Base-by-base conservation (phyloP, 306 rosid genomes). In the Quercus ilex region DNA sequence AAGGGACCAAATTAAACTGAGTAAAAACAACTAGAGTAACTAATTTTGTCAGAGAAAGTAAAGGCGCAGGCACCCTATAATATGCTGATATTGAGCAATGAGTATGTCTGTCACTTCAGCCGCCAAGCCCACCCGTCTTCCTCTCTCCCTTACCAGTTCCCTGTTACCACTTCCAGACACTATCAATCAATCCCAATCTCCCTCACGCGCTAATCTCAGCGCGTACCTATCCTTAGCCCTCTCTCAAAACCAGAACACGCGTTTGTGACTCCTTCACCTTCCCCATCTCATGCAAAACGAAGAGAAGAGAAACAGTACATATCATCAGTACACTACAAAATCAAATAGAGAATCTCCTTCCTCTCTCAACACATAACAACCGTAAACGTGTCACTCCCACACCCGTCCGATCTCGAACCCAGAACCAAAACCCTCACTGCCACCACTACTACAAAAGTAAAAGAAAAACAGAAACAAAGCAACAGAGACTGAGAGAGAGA, bases 281-380 rank as follows among this genome's bases (percentile, higher is more conserved):
- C 75, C 69, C 33, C 62, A 43, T 67, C 65, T 81, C 80, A 81
- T 76, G 77, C 84, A 70, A 55, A 79, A 83, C 9, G 38, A 74
- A 79, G 28, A 63, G 64, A 51, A 2, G 4, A 3, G 11, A 33
- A 17, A 14, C 52, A 62, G 38, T 33, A 77, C 67, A 55, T 74
- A 79, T 14, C 72, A 31, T 12, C 67, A 60, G 58, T 52, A 38
- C 46, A 2, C 46, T 2, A 41, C 46, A 41, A 41, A 41, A 41
- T 41, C 46, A 41, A 41, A 8, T 41, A 41, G 46, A 41, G 46
- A 41, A 41, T 41, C 46, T 41, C 46, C 46, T 41, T 41, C 46
- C 79, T 49, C 20, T 19, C 69, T 12, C 17, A 25, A 26, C 17
- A 26, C 8, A 31, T 31, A 23, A 30, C 46, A 64, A 60, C 30